Evolutionary conservation across 805 yeast species (phyloP).

Genomic region (Candida silvatica): DNA sequence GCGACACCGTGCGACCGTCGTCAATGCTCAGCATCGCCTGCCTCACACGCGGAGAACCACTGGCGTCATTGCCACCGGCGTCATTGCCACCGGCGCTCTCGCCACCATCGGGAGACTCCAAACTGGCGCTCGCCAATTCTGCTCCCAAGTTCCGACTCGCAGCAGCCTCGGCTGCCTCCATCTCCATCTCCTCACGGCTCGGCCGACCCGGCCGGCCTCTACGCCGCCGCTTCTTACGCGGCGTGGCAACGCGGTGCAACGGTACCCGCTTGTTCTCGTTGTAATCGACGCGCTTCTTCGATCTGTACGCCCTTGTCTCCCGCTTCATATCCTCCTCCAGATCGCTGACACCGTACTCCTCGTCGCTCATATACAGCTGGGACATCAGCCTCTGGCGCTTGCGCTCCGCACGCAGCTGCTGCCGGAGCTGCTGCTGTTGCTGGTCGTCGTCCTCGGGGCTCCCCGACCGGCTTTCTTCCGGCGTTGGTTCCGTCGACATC

Average conservation of each 20-base stretch:
- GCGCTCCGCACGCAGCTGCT: conserved; percentile 8
- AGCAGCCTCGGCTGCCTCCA: no score
- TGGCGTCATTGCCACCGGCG: no score
- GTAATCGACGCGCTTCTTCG: conserved; percentile 15
- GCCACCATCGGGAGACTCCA: no score
- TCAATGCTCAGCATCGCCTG: no score
- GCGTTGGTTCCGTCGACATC: no score
- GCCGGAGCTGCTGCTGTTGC: background rate
- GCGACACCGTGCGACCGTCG: no score
- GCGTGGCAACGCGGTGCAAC: conserved; percentile 1
- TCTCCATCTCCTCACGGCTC: background rate
- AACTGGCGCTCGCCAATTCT: no score
- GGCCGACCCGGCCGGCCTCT: background rate
- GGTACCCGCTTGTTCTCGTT: conserved; percentile 16
- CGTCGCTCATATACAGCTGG: conserved; percentile 18
- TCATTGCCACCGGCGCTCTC: no score
- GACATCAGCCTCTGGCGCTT: conserved; percentile 10
- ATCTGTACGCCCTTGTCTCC: conserved; percentile 11
- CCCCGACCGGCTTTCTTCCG: no score
- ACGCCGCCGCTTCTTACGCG: background rate
- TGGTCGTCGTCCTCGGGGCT: no score
- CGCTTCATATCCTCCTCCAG: conserved; percentile 7
- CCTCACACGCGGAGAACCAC: no score
- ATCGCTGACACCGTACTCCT: conserved; percentile 14
- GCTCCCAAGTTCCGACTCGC: no score